Conservation (phyloP, 2,329 filamentous ascomycete species). For the Leptoxyphium fumago region DNA sequence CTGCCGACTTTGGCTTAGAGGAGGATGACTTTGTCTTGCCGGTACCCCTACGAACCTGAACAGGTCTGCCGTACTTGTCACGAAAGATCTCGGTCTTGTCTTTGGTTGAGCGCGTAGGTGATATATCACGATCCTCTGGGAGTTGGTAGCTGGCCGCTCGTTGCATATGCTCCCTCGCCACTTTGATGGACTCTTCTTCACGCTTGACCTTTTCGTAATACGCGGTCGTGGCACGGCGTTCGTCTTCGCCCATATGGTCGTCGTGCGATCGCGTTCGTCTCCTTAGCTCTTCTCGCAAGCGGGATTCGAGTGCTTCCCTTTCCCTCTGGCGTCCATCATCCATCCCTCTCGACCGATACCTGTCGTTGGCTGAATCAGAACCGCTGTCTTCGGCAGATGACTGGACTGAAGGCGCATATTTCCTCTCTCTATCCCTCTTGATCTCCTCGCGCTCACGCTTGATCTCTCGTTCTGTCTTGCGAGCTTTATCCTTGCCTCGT, state of each 20-base stretch:
- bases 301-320: neutral
- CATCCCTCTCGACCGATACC: neutral
- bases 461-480: slow-evolving; percentile 3
- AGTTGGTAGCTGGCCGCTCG: slow-evolving; percentile 1
- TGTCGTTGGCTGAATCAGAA: slow-evolving; percentile 7
- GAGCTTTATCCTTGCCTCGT: slow-evolving; percentile 1
- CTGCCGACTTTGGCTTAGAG: neutral
- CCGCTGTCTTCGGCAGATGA: slow-evolving; percentile 11
- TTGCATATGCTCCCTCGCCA: slow-evolving; percentile 16
- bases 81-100: slow-evolving; percentile 9
- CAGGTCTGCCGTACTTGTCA: slow-evolving; percentile 13
- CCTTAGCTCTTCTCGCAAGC: slow-evolving; percentile 4
- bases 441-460: slow-evolving; percentile 1
- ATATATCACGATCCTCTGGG: neutral
- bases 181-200: slow-evolving; percentile 8
- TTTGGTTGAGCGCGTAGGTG: slow-evolving; percentile 1
- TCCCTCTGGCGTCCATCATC: neutral
- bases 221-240: slow-evolving; percentile 8
- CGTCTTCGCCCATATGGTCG: slow-evolving; percentile 8
- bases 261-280: slow-evolving; percentile 1
- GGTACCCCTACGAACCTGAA: slow-evolving; percentile 11
- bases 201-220: slow-evolving; percentile 12
- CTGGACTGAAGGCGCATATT: neutral
- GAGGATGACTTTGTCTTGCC: slow-evolving; percentile 10
- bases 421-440: neutral